Evolutionary conservation across 2,329 filamentous ascomycete species (phyloP).

Genomic region (Stenocarpella maydis): DNA sequence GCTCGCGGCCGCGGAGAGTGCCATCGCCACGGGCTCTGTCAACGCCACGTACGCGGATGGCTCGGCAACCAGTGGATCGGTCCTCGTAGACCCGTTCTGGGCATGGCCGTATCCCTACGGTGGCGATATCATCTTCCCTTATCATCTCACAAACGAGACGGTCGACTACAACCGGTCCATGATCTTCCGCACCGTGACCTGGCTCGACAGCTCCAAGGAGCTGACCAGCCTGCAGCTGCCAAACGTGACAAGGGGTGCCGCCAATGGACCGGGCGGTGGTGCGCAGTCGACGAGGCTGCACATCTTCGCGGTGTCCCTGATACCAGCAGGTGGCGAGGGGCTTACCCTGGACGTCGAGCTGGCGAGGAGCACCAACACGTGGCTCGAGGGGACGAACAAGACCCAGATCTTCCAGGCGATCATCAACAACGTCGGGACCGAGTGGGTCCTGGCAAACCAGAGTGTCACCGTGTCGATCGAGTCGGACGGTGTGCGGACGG

Average conservation of each 20-base stretch:
- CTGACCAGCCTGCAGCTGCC: slow-evolving; percentile 35
- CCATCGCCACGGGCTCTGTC: slow-evolving; percentile 35
- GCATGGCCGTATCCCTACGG: slow-evolving; percentile 37
- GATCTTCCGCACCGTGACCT: slow-evolving; percentile 36
- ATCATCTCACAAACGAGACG: slow-evolving; percentile 35
- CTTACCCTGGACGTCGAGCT: slow-evolving; percentile 22
- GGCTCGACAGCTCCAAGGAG: slow-evolving; percentile 36
- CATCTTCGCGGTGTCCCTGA: slow-evolving; percentile 30
- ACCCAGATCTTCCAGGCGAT: slow-evolving; percentile 33
- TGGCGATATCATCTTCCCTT: slow-evolving; percentile 38
- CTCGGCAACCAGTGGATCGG: slow-evolving; percentile 19
- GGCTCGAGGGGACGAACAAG: slow-evolving; percentile 34
- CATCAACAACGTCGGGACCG: slow-evolving; percentile 32
- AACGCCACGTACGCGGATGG: slow-evolving; percentile 36
- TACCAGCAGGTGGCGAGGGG: slow-evolving; percentile 9
- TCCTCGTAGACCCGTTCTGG: slow-evolving; percentile 37
- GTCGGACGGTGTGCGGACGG: slow-evolving; percentile 26
- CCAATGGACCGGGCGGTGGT: slow-evolving; percentile 26
- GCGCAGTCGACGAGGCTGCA: slow-evolving; percentile 29
- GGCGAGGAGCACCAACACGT: slow-evolving; percentile 32
- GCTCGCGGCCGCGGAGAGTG: slow-evolving; percentile 37
- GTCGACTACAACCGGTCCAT: slow-evolving; percentile 37
- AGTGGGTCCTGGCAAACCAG: slow-evolving; percentile 32
- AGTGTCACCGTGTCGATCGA: slow-evolving; percentile 32
- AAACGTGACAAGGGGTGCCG: slow-evolving; percentile 13